Percentiles rank a stretch among this genome's conserved stretches.
phyloP scores from a whole-genome alignment of 169 alveolate genomes.

The Plasmodium falciparum region DNA sequence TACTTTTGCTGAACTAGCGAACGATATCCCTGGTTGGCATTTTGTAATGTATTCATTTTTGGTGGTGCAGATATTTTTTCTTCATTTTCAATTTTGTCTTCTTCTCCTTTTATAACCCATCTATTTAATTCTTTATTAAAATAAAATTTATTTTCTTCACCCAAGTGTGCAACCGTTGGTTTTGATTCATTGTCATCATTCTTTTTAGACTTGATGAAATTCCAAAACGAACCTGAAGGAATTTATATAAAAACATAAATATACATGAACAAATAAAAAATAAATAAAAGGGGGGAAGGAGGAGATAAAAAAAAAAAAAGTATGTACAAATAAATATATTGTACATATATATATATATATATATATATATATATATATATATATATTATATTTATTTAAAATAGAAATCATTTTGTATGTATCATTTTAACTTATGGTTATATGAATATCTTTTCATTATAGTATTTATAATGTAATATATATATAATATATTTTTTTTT shows the following conservation, averaged over 20 bases:
- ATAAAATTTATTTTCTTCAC: constrained; percentile 90
- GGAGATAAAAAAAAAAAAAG: background rate
- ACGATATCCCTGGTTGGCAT: constrained; percentile 36
- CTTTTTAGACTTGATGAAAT: constrained; percentile 56
- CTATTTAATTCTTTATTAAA: constrained; percentile 88
- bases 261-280: no score
- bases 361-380: constrained; percentile 7
- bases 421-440: no score
- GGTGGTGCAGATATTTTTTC: constrained; percentile 59
- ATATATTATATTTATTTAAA: no score
- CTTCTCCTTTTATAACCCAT: constrained; percentile 92
- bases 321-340: background rate
- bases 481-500: no score
- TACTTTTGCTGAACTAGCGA: constrained; percentile 70
- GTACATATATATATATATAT: background rate
- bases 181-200: constrained; percentile 56
- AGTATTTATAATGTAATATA: no score
- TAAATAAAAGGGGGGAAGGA: background rate
- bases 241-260: no score
- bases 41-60: constrained; percentile 53
- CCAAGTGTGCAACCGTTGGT: constrained; percentile 82
- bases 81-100: constrained; percentile 79
- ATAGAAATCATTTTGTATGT: no score
- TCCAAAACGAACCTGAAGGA: constrained; percentile 62
- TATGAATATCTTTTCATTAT: no score